Base-by-base conservation (phyloP, 2,329 filamentous ascomycete species). In the Fusarium sp. region DNA sequence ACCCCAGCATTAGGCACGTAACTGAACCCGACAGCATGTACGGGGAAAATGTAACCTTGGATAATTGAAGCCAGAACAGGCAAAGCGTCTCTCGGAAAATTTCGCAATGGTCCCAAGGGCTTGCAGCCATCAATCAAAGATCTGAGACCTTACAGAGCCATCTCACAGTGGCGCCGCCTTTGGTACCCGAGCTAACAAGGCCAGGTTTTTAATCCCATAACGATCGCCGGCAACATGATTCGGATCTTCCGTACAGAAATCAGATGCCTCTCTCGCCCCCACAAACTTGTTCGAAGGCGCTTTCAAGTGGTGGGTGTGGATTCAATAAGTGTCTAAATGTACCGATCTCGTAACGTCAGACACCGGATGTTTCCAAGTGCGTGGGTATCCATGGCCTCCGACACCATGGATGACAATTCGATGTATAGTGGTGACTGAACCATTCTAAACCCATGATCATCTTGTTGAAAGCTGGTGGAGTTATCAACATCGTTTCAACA, bases 51-150 rank as follows among this genome's bases (percentile, higher is more conserved):
- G 28, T 31, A 31, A 31, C 28, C 9, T 31, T 31, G 28, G 28
- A 13, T 31, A 31, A 6, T 9, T 6, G 22, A 36, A 17, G n/a
- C 40, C 43, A 42, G 26, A 68, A 53, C 38, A 50, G 62, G 56
- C 34, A 60, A 62, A 50, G 59, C 58, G 71, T 59, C 58, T 49
- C 45, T 68, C 71, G 72, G 72, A 50, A 39, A 67, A 63, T 74
- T 74, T 72, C 56, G 52, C 45, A 49, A 46, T 55, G 49, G 53
- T 43, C 42, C 56, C 40, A 69, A 69, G 48, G 63, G 51, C 14
- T 49, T 56, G 50, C 45, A 52, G 56, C 56, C 50, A 33, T 54
- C 60, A 62, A 20, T 8, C 28, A 20, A 38, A 53, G 61, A 73
- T 68, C 59, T 58, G 58, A 72, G 63, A 71, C 63, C 50, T 57